Conservation (phyloP, 352 stramenopile species). For the Globisporangium mamillatum region DNA sequence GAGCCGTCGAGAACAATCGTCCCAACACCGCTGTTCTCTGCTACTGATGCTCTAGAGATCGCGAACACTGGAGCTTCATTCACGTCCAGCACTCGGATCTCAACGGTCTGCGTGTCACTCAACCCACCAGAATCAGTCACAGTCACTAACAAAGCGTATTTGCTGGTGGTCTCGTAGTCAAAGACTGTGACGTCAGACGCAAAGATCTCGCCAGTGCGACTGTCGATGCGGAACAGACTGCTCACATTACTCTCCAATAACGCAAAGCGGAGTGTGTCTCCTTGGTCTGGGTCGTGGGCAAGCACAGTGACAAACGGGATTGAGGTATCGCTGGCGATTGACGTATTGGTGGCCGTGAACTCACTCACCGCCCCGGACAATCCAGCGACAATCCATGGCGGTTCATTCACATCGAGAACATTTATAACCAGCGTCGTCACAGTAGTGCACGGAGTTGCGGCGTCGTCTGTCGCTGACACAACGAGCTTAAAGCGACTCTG, state of each 20-base stretch:
- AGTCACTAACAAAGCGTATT: conserved; percentile 11
- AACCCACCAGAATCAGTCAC: conserved; percentile 37
- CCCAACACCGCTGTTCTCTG: conserved; percentile 24
- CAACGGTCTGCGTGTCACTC: conserved; percentile 20
- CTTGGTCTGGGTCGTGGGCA: conserved; percentile 8
- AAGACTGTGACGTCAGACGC: conserved; percentile 31
- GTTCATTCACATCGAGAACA: conserved; percentile 47
- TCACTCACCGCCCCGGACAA: conserved; percentile 34
- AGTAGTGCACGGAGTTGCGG: conserved; percentile 4
- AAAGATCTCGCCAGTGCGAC: conserved; percentile 35
- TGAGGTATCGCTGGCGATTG: conserved; percentile 21
- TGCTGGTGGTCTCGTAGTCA: conserved; percentile 34
- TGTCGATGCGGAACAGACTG: conserved; percentile 41
- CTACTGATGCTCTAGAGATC: conserved; percentile 6
- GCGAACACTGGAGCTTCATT: conserved; percentile 49
- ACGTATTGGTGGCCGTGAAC: conserved; percentile 23
- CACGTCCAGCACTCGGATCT: conserved; percentile 36
- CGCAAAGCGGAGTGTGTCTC: conserved; percentile 10
- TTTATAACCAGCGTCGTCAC: conserved; percentile 1
- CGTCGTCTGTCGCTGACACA: conserved; percentile 10
- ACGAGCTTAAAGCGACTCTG: conserved; percentile 6
- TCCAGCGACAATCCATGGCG: conserved; percentile 26
- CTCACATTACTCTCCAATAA: conserved; percentile 24
- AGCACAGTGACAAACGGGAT: conserved; percentile 21
- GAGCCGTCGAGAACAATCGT: conserved; percentile 24